Evolutionary conservation across 768 basidiomycete species (phyloP), one percentile per base, ranked within the genome.

Genomic region (Cystofilobasidium bisporidii): DNA sequence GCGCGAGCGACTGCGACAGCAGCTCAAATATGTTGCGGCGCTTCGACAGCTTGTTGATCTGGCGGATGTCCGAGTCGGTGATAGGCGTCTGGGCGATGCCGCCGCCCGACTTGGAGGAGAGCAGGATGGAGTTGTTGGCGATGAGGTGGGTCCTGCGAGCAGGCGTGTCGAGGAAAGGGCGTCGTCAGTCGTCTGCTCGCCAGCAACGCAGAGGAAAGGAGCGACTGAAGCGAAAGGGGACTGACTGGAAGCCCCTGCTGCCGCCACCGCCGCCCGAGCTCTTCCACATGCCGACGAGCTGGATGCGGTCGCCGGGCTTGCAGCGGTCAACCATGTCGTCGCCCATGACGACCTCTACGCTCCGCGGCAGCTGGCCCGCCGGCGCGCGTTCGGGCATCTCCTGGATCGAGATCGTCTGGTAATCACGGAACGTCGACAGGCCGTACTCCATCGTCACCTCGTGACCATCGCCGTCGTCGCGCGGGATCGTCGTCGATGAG

Each of bases 341-440:
- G 72, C 96, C 94, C 71, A 97, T 78, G 55, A 97, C 89, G 62
- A 98, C 87, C 77, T 99, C 96, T 41, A 91, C 92, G 73, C 92
- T 93, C 58, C 96, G 83, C 55, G 96, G 96, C 33, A 99, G 81
- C 77, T 97, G 94, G 33, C 96, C 96, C 53, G 96, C 89, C 30
- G 96, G 96, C 18, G 96, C 93, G 28, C 96, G 86, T 78, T 99
- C 96, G 3, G 96, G 96, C 94, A 99, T 98, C 75, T 99, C 96
- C 79, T 99, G 96, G 70, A 99, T 98, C 77, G 86, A 91, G 75
- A 98, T 89, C 71, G 91, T 86, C 78, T 99, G 96, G 77, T 98
- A 91, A 78, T 99, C 96, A 65, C 89, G 82, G 80, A 96, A 99
- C 11, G 88, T 84, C 75, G 88, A 90, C 71, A 87, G 81, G 6